A percentile compares a stretch with the other conserved stretches of the same genome.
These are phyloP conservation scores for Penicillium mononematosum DNA, from an alignment of 495 filamentous ascomycete genomes.

Conservation along the genomic window DNA sequence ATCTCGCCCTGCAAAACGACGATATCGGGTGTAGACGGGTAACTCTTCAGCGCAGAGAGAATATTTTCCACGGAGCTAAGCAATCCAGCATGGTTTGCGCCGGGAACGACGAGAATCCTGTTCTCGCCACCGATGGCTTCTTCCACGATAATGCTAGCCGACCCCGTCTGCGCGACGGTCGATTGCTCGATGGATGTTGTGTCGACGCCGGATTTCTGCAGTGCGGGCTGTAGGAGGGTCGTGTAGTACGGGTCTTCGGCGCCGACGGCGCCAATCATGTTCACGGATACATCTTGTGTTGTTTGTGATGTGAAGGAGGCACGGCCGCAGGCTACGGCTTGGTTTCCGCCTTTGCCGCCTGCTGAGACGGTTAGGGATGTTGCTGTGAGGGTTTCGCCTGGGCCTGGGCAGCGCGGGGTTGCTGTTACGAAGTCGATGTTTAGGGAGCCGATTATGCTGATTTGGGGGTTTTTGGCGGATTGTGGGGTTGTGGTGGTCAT, in stretches of 20 bases:
- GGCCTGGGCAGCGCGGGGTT: conserved; percentile 24
- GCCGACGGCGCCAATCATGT: conserved; percentile 31
- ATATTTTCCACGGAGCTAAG: conserved; percentile 17
- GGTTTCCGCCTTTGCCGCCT: conserved; percentile 33
- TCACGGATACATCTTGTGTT: conserved; percentile 24
- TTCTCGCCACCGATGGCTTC: conserved; percentile 58
- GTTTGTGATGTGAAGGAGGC: conserved; percentile 20
- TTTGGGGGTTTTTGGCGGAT: conserved; percentile 11
- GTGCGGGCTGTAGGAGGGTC: conserved; percentile 20
- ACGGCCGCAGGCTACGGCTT: conserved; percentile 29
- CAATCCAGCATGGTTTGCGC: conserved; percentile 61
- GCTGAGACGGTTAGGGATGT: conserved; percentile 26
- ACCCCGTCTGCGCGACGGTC: conserved; percentile 20
- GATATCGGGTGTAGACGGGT: conserved; percentile 44
- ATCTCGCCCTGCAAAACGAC: conserved; percentile 80
- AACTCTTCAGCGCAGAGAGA: conserved; percentile 4
- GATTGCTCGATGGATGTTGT: conserved; percentile 22
- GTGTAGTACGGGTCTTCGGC: conserved; percentile 25
- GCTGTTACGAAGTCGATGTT: conserved; percentile 33
- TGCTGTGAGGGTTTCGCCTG: conserved; percentile 32
- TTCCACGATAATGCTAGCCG: conserved; percentile 32
- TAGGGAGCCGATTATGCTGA: conserved; percentile 28
- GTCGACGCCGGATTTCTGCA: conserved; percentile 24
- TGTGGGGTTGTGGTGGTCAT: conserved; percentile 8
- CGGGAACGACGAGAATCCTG: conserved; percentile 69